Conservation (phyloP, 2,329 filamentous ascomycete species). For the Amesomyces nigricolor region DNA sequence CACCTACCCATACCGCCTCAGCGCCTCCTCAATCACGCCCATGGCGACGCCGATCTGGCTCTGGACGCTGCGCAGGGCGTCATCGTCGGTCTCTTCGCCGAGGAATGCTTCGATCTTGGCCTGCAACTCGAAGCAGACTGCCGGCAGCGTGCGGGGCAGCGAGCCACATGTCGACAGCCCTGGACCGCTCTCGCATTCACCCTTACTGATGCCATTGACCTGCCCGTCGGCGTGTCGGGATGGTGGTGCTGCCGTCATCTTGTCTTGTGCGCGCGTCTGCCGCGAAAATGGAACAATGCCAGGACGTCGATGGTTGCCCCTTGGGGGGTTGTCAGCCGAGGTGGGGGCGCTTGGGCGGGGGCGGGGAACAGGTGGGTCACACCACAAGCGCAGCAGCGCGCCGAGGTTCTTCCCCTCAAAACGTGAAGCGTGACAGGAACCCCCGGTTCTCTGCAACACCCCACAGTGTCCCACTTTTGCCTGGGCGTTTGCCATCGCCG, state of each 20-base stretch:
- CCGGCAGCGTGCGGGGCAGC: constrained; percentile 29
- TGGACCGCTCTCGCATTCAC: neutral
- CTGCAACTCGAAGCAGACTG: constrained; percentile 50
- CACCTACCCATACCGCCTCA: constrained; percentile 67
- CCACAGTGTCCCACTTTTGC: no score
- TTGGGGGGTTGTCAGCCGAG: no score
- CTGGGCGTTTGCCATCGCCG: no score
- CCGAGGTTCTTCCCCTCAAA: no score
- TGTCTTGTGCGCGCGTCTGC: neutral
- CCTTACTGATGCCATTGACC: constrained; percentile 9
- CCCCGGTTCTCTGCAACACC: no score
- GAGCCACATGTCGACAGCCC: neutral
- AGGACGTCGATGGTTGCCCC: neutral
- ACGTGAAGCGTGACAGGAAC: no score
- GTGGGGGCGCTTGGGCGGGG: no score
- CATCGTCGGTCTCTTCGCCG: constrained; percentile 48
- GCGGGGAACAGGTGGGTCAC: no score
- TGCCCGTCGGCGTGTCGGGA: neutral
- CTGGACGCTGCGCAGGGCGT: constrained; percentile 61
- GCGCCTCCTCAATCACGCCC: constrained; percentile 66
- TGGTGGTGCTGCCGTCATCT: neutral
- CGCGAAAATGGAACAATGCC: neutral
- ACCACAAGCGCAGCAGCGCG: no score
- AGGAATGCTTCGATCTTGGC: constrained; percentile 62
- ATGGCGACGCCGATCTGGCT: constrained; percentile 67